Evolutionary conservation across 139 green algal species (phyloP), one percentile per base, ranked within the genome.

Genomic region (Yamagishiella unicocca): DNA sequence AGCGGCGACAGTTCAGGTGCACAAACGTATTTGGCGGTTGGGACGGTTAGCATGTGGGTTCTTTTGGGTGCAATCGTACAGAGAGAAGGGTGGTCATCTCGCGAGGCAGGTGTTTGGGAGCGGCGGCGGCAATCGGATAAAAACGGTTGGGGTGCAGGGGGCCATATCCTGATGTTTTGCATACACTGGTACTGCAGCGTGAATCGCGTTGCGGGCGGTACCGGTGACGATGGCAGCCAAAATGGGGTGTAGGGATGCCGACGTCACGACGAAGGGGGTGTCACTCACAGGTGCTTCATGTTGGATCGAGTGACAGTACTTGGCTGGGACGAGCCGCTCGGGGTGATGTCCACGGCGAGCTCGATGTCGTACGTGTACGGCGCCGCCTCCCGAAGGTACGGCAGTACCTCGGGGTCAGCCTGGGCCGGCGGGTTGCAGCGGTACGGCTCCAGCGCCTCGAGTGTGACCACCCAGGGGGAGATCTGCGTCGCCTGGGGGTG

Each of bases 401-500:
- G 90, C 83, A 98, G 90, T 31, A 94, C 45, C 31, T 66, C 73
- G 17, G 76, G 76, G 25, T 83, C 53, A 21, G 93, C 89, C 87
- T 99, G 96, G 1, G 53, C 19, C 0, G 94, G 93, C 6, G 94
- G 93, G 0, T 83, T 43, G 71, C 72, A 91, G 50, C 53, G 50
- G 92, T 98, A 99, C 2, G 97, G 96, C 83, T 96, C 90, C 68
- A 99, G 91, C 0, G 97, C 97, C 22, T 97, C 97, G 22, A 95
- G 45, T 0, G 97, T 97, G 0, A 99, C 97, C 4, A 99, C 91
- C 97, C 97, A 99, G 1, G 97, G 96, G 0, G 91, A 96, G 29
- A 99, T 94, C 77, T 92, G 94, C 10, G 96, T 97, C 19, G 93
- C 94, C 96, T 97, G 90, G 71, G 80, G 70, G 22, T 22, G n/a